Evolutionary conservation across 768 basidiomycete species (phyloP), one percentile per base, ranked within the genome.

Genomic region (Podaxis sp.): DNA sequence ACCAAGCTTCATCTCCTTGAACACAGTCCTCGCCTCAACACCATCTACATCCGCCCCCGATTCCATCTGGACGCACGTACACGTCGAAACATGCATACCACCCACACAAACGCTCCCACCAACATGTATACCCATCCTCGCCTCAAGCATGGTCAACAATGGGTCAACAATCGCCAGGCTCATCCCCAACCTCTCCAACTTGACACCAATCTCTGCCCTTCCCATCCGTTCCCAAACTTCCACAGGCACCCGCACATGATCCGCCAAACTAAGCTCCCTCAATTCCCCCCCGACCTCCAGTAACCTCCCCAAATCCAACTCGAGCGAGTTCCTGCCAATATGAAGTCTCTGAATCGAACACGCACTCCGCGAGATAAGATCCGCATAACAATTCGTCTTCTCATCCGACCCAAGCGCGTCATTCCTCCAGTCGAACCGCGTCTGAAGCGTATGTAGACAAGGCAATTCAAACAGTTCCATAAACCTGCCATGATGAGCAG

Each of bases 401-500:
- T 59, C 64, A 22, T 55, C 53, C 11, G 24, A 36, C 5, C 51
- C 51, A 0, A 53, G 13, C n/a, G 53, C 41, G 15, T 64, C 64
- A 28, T 55, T 33, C 20, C 53, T 41, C 53, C 60, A 56, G n/a
- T 62, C 59, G 38, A 57, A 65, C 24, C 64, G 60, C 20, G 60
- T 62, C n/a, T 65, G 48, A 20, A 65, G 30, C 1, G 26, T 44
- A 17, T 30, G 38, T 22, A 65, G 38, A 2, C 38, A n/a, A 6
- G 64, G 64, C 15, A 62, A n/a, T 4, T 56, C 60, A 37, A 65
- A 54, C 8, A 60, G 60, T n/a, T 63, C 38, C 17, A 66, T 49
- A 41, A 66, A 66, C 26, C 44, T 55, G 2, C 24, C 54, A 49
- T 66, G 58, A 33, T 36, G 56, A 0, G 54, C 33, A 4, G 55